Evolutionary conservation across 257 asterid species (phyloP), one percentile per base, ranked within the genome.

Genomic region (Nicotiana attenuata): DNA sequence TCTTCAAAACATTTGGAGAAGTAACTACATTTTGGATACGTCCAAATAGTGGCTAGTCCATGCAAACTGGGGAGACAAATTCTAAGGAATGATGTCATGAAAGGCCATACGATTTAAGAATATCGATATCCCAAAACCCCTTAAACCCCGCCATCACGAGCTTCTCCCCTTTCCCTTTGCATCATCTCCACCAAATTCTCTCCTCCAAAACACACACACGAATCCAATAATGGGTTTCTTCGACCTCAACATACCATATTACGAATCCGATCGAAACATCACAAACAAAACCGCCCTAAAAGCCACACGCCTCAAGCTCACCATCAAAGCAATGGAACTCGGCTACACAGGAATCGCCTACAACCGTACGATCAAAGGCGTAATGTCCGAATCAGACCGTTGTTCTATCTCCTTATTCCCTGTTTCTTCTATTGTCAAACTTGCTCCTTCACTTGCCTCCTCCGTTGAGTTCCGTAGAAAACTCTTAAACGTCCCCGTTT

Each of bases 291-390:
- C 92, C 77, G 79, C 90, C 83, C 81, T 86, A 4, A 90, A 91
- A 85, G 65, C 95, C 66, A 88, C 85, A 79, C 97, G 98, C 65
- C 88, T 94, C 65, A 94, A 93, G 88, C 93, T 93, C 81, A 85
- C 84, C 15, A 73, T 91, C 64, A 93, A 91, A 85, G 91, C 94
- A 81, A 89, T 94, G 86, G 98, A 92, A 81, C 89, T 96, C 14
- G 99, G 99, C 55, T 96, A 90, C 91, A 86, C 95, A 4, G 99
- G 94, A 61, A 88, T 92, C 5, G 97, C 98, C 77, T 93, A 89
- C 93, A 96, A 92, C 84, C 95, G 97, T 66, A 89, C 88, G 22
- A 81, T 96, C 85, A 96, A 88, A 83, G 98, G 98, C 82, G 97
- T 92, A 68, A 91, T 94, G 91, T 90, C 99, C 6, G 98, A 94